These are phyloP conservation scores for Saprolegnia parasitica DNA, from an alignment of 352 stramenopile genomes.

Conservation along the genomic window DNA sequence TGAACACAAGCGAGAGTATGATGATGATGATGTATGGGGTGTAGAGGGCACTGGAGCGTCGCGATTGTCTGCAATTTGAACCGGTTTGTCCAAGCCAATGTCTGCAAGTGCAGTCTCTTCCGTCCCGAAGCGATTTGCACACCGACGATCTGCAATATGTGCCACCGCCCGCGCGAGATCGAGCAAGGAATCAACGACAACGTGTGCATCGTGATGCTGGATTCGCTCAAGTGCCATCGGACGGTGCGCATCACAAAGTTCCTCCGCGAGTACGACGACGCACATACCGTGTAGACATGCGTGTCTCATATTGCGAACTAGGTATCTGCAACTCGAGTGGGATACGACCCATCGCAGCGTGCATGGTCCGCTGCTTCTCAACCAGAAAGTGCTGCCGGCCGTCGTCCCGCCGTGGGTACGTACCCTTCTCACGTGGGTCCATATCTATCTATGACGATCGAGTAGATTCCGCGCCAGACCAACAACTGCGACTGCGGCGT, in stretches of 20 bases:
- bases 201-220: conserved; percentile 18
- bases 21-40: no score
- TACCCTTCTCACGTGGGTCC: neutral
- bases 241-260: conserved; percentile 18
- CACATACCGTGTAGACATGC: no score
- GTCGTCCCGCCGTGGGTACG: conserved; percentile 10
- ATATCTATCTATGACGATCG: no score
- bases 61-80: conserved; percentile 26
- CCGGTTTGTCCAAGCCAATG: neutral
- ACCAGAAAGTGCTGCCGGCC: conserved; percentile 2
- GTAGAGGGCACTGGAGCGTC: conserved; percentile 27
- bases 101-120: neutral
- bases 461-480: conserved; percentile 25
- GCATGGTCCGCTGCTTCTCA: conserved; percentile 4
- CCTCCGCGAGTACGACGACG: conserved; percentile 19
- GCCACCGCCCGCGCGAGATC: neutral
- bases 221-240: conserved; percentile 24
- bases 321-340: conserved; percentile 28
- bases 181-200: neutral
- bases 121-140: neutral
- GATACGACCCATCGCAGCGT: neutral
- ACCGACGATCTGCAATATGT: neutral
- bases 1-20: no score
- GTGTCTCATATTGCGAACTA: neutral
- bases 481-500: conserved; percentile 27